Evolutionary conservation across 2,329 filamentous ascomycete genomes (phyloP), one percentile per base, ranked within the genome.

Genomic region (Geoglossum cookeanum): DNA sequence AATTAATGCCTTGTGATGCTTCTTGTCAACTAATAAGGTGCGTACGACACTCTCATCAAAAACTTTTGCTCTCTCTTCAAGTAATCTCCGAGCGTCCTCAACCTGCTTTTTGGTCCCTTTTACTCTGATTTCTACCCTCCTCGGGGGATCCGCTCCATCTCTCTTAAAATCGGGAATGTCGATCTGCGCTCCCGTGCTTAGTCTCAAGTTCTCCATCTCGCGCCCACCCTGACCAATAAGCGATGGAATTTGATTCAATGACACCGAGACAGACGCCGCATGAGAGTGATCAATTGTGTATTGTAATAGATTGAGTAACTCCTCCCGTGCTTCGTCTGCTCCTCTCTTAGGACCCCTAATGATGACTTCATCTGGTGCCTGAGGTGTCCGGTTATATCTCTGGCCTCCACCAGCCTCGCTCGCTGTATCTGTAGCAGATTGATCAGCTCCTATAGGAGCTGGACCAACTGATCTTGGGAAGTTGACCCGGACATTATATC

Each of bases 41-140:
- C 84, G 83, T 15, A 83, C 80, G 55, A 96, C 77, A n/a, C 87
- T 95, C 62, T 92, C 83, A 65, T 97, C 89, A 63, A 96, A 96
- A 22, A 89, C 77, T 60, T 83, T 84, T 57, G 85, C 84, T 72
- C 90, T 89, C 71, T 92, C 85, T 68, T 91, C 82, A 29, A 98
- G 77, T 55, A 92, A 73, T 73, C 92, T 92, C 78, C 92, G 92
- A 3, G 92, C 91, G 63, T 90, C 85, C 54, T 89, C 83, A 55
- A 98, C 92, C 67, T 92, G 85, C 63, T 85, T 76, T 74, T 94
- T 92, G 29, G 88, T 94, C 57, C 92, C 92, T 78, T 89, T 94
- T 70, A 98, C 80, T 68, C 82, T 83, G 65, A 98, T 91, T 64
- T 95, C 87, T 13, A 92, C 88, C 59, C 83, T 78, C 8, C 81